Base-by-base conservation (phyloP, 768 basidiomycete genomes). In the Leucosporidium scottii region DNA sequence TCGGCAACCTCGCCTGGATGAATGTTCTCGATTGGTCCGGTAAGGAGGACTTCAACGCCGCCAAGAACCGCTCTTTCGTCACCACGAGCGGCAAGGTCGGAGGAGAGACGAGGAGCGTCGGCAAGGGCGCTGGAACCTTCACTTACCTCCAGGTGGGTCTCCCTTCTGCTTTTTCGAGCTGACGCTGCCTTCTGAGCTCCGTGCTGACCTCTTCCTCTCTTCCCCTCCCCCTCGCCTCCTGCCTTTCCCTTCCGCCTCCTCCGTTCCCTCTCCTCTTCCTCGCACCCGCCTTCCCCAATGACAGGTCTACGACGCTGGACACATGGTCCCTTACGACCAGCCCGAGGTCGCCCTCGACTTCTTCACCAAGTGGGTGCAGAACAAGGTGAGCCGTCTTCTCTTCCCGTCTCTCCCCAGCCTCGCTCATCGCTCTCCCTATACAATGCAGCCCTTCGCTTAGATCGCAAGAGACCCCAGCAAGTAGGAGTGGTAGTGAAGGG, bases 261-360 rank as follows among this genome's bases (percentile, higher is more conserved):
- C 54, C 27, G 27, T 27, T 55, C 27, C 30, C 25, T 28, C 54
- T 28, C 54, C 13, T 30, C 34, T 34, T 34, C 34, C 5, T 10
- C n/a, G 5, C 34, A 5, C 34, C 34, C 10, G 4, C 55, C 21
- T 17, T 20, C 18, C 55, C 31, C 20, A 7, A 8, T 7, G 23
- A 10, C 82, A 82, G 50, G 82, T 94, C 44, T 80, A 84, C 73
- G 86, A 89, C 73, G 90, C 92, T 34, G 93, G 63, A 17, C 58
- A 64, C 51, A 63, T 66, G 61, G 62, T 62, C 20, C 59, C 47
- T n/a, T 44, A 8, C 75, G 91, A 97, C 78, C 91, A 93, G 75
- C 88, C 92, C 1, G 88, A 90, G 74, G 92, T 86, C 50, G 85
- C 91, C 55, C 79, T 91, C 76, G 91, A 81, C 68, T 79, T 82